These are phyloP conservation scores for Wickerhamomyces bovis DNA, from an alignment of 805 yeast species.

Conservation along the genomic window DNA sequence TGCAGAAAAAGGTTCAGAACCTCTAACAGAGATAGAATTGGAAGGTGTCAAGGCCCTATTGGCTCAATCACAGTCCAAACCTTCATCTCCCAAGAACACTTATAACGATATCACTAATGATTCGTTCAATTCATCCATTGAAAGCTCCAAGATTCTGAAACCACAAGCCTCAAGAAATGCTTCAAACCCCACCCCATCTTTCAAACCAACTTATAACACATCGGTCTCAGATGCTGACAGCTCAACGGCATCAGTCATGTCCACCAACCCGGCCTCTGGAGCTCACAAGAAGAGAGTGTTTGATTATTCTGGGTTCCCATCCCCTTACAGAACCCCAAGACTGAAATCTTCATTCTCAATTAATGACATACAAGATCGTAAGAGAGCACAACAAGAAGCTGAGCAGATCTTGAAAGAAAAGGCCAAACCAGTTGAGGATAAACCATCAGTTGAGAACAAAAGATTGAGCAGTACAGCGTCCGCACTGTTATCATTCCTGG, in stretches of 20 bases:
- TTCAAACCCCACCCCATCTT: constrained; percentile 25
- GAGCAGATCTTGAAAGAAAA: background rate
- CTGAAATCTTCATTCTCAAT: constrained; percentile 15
- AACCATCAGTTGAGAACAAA: constrained; percentile 14
- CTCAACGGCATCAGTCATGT: constrained; percentile 13
- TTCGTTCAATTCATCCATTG: background rate
- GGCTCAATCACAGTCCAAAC: constrained; percentile 32
- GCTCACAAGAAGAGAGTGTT: constrained; percentile 28
- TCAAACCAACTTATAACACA: constrained; percentile 28
- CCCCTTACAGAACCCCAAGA: constrained; percentile 32
- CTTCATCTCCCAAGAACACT: constrained; percentile 11
- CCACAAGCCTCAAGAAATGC: constrained; percentile 1
- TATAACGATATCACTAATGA: constrained; percentile 7
- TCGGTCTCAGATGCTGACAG: constrained; percentile 10
- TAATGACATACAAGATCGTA: constrained; percentile 4
- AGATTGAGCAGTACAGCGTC: constrained; percentile 43
- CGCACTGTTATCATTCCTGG: constrained; percentile 41
- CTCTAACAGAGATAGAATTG: constrained; percentile 66
- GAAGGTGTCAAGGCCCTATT: constrained; percentile 73
- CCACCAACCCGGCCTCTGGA: constrained; percentile 16
- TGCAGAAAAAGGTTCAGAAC: constrained; percentile 65
- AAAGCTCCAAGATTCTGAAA: constrained; percentile 3
- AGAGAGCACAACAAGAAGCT: background rate
- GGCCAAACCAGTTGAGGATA: background rate
- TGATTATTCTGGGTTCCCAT: constrained; percentile 32